Percentiles rank a stretch among this genome's conserved stretches.
Evolutionary conservation across 306 rosid genomes (phyloP).

Genomic region (Medicago lupulina): DNA sequence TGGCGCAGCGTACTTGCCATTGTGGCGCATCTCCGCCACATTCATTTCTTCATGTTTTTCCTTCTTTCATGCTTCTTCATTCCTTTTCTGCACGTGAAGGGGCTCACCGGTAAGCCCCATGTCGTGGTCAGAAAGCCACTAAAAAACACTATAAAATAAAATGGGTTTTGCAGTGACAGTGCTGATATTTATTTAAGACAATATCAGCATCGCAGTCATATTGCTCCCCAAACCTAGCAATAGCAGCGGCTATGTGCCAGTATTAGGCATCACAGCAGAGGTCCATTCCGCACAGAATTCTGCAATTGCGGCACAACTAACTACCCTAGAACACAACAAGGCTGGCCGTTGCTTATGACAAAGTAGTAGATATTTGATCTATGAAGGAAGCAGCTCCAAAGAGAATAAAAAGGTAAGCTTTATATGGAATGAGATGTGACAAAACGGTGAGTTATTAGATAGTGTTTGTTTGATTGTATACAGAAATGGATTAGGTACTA

Average conservation of each 20-base stretch:
- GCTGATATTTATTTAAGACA: neutral
- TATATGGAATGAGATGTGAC: slow-evolving; percentile 3
- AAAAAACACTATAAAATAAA: neutral
- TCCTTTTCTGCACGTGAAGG: neutral
- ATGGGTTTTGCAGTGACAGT: neutral
- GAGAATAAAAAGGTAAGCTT: slow-evolving; percentile 4
- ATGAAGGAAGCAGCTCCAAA: neutral
- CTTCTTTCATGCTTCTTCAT: neutral
- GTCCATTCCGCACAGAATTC: neutral
- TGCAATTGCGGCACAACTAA: neutral
- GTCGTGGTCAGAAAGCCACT: neutral
- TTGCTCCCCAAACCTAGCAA: neutral
- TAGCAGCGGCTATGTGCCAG: neutral
- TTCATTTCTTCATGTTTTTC: neutral
- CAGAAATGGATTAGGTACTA: neutral
- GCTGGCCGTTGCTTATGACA: slow-evolving; percentile 1
- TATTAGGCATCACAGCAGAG: neutral
- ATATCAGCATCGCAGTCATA: neutral
- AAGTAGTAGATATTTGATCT: neutral
- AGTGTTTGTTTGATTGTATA: no score
- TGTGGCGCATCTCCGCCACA: neutral
- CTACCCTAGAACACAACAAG: neutral
- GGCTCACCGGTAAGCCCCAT: neutral
- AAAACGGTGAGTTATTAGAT: no score
- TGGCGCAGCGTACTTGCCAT: neutral